Evolutionary conservation across 257 asterid genomes (phyloP).

Genomic region (Salvia miltiorrhiza): DNA sequence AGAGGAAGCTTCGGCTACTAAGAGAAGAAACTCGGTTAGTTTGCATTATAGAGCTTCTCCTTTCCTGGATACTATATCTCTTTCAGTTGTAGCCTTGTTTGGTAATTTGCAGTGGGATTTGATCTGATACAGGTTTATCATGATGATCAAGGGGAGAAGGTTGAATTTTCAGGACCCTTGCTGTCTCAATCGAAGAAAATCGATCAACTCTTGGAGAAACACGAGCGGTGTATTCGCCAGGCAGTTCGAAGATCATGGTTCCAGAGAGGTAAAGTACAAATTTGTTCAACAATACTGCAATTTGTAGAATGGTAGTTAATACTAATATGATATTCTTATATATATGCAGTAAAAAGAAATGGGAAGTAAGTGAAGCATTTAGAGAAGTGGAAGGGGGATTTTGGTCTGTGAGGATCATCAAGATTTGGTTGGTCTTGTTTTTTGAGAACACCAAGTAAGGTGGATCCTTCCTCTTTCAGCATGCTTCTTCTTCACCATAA

Average conservation of each 20-base stretch:
- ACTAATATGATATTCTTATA: slow-evolving; percentile 1
- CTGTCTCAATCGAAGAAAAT: slow-evolving; percentile 71
- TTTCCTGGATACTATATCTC: too few species aligned
- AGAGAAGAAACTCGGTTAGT: slow-evolving; percentile 58
- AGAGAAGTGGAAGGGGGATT: slow-evolving; percentile 13
- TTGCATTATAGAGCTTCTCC: not conserved
- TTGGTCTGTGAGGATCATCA: not conserved
- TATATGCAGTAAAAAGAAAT: slow-evolving; percentile 32
- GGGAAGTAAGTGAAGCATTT: slow-evolving; percentile 27
- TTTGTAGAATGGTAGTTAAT: not conserved
- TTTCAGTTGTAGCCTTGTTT: slow-evolving; percentile 5
- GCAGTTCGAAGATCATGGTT: slow-evolving; percentile 91
- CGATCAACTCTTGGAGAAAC: slow-evolving; percentile 77
- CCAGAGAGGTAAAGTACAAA: slow-evolving; percentile 62
- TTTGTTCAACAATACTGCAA: not conserved
- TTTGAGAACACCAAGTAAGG: not conserved
- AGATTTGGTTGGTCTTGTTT: not conserved
- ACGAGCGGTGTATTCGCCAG: slow-evolving; percentile 92
- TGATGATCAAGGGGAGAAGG: slow-evolving; percentile 83
- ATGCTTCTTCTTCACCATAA: not conserved
- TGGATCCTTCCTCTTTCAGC: not conserved
- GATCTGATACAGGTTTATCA: slow-evolving; percentile 57
- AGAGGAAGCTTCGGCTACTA: slow-evolving; percentile 56
- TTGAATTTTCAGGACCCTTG: slow-evolving; percentile 94
- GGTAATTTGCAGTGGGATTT: slow-evolving; percentile 26